phyloP scores from a whole-genome alignment of 2,329 filamentous ascomycete species.

The Lecanicillium sp. region DNA sequence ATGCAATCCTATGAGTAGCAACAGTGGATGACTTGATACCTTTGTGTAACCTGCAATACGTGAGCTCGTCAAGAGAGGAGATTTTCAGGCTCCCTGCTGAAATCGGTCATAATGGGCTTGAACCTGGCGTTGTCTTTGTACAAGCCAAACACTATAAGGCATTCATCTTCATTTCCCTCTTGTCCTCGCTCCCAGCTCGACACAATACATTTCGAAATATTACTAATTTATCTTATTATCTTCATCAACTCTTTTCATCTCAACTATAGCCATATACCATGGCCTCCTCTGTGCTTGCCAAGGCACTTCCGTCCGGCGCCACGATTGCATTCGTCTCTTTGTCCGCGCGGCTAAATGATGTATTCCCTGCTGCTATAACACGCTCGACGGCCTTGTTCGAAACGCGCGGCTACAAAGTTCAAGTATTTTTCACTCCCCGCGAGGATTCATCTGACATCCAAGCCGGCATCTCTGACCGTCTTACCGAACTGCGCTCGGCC shows the following conservation, averaged over 20 bases:
- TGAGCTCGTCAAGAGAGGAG: too few species aligned
- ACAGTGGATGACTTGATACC: too few species aligned
- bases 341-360: constrained; percentile 31
- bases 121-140: too few species aligned
- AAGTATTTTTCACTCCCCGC: constrained; percentile 22
- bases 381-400: constrained; percentile 26
- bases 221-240: too few species aligned
- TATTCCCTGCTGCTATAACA: constrained; percentile 23
- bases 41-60: too few species aligned
- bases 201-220: too few species aligned
- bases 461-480: constrained; percentile 28
- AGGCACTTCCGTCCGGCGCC: constrained; percentile 26
- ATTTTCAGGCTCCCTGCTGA: too few species aligned
- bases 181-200: too few species aligned
- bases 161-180: too few species aligned
- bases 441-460: constrained; percentile 18
- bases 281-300: background rate
- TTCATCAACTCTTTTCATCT: background rate
- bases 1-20: too few species aligned
- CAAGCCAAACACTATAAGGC: too few species aligned
- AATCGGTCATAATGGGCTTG: too few species aligned
- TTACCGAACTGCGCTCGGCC: constrained; percentile 32
- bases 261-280: background rate
- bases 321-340: constrained; percentile 37
- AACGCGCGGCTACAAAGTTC: constrained; percentile 29